Evolutionary conservation across 2,329 filamentous ascomycete species (phyloP), one percentile per base, ranked within the genome.

Genomic region (Fusarium sp.): DNA sequence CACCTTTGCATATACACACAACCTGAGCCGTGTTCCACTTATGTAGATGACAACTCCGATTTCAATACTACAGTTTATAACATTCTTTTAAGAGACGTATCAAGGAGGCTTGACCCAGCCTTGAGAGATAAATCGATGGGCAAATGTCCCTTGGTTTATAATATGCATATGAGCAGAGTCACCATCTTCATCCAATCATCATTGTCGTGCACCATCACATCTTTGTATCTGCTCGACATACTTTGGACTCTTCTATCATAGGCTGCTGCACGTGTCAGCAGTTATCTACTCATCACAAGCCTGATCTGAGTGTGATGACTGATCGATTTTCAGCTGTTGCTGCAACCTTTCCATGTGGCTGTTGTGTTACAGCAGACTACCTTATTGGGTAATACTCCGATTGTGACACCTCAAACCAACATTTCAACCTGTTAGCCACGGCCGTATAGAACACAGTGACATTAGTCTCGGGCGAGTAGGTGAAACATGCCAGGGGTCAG

Each of bases 351-450:
- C 53, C 48, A 48, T 59, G 47, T 66, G 54, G 49, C 56, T 68
- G 47, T 43, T 55, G 59, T 65, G 47, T 55, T 60, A 49, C 47
- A 56, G 52, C 50, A 39, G 45, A 15, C 47, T 64, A 54, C 61
- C 60, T 44, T 33, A 70, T 73, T 73, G 68, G 66, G 61, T 44
- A 56, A 59, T 53, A 53, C 41, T 43, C 41, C 56, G 45, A 62
- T 59, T 65, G 58, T 60, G 57, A 56, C 59, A 67, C 65, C 65
- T 46, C 23, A 27, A 60, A 62, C 44, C 32, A 62, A 66, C 50
- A 56, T 46, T 62, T 68, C 58, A 39, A 64, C 40, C 30, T 51
- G 37, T 35, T 50, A 58, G 59, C 47, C 40, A 40, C 23, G 17
- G 20, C 19, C 11, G 54, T 44, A 56, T 58, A 54, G 49, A 51